Conservation (phyloP, 2,329 filamentous ascomycete genomes). For the Chaetoscypha palmicola region DNA sequence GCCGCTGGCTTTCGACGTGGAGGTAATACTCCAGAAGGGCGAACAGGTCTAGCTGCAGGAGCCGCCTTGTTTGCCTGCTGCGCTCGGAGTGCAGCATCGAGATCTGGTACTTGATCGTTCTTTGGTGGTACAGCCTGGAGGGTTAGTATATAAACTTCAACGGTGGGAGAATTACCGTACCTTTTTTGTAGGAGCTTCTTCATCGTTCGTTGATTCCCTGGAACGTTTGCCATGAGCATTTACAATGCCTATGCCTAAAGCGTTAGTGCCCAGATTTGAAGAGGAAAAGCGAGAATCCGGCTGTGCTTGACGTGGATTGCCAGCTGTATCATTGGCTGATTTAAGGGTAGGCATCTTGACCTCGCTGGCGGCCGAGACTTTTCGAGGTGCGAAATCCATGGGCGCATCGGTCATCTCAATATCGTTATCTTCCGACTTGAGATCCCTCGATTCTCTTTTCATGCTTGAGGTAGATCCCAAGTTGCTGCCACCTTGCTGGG, state of each 20-base stretch:
- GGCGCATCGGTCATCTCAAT: conserved; percentile 20
- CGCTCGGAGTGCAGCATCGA: conserved; percentile 19
- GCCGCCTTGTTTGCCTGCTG: conserved; percentile 18
- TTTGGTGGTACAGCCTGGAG: not conserved
- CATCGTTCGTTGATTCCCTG: conserved; percentile 12
- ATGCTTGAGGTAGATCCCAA: not conserved
- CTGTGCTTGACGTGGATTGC: not conserved
- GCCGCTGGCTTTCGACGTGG: conserved; percentile 20
- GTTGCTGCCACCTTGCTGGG: not conserved
- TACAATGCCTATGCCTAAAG: too few relatives aligned
- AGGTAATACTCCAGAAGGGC: conserved; percentile 16
- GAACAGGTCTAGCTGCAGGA: conserved; percentile 10
- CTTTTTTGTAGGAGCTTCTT: conserved; percentile 18
- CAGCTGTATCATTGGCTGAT: not conserved
- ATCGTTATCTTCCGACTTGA: conserved; percentile 15
- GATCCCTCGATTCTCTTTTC: not conserved
- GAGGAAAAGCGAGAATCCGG: not conserved
- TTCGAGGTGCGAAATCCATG: conserved; percentile 8
- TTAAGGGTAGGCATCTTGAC: not conserved
- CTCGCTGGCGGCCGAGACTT: conserved; percentile 7
- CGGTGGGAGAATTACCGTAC: conserved; percentile 6
- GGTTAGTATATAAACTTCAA: not conserved
- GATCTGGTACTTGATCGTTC: conserved; percentile 6
- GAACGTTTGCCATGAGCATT: conserved; percentile 16
- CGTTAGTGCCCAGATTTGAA: not conserved